Conservation (phyloP, 2,329 filamentous ascomycete species). For the Diaporthe caulivora region DNA sequence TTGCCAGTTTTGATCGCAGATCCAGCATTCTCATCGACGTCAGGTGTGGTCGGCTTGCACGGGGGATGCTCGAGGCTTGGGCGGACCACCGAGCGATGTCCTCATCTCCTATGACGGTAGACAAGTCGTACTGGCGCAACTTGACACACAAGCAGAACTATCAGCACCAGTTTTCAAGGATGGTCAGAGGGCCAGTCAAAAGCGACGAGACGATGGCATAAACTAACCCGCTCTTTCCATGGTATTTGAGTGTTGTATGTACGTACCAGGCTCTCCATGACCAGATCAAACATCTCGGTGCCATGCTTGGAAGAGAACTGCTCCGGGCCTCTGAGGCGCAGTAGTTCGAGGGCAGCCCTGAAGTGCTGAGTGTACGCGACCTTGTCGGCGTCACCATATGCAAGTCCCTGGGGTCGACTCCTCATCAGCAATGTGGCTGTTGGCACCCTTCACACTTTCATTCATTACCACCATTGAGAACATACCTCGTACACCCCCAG, state of each 20-base stretch:
- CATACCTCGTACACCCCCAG: conserved; percentile 32
- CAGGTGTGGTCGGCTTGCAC: conserved; percentile 5
- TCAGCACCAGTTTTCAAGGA: neutral
- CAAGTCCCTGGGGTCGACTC: neutral
- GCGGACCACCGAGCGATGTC: conserved; percentile 20
- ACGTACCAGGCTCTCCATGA: conserved; percentile 33
- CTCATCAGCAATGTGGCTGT: neutral
- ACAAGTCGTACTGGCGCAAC: conserved; percentile 33
- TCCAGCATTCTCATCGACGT: conserved; percentile 28
- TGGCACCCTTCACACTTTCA: too few species aligned
- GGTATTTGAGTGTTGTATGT: neutral
- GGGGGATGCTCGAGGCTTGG: conserved; percentile 2
- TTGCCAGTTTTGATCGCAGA: conserved; percentile 10
- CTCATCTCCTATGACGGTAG: conserved; percentile 15
- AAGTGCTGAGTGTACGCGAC: conserved; percentile 31
- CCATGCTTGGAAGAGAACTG: conserved; percentile 31
- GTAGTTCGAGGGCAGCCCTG: conserved; percentile 20
- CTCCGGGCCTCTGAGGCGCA: conserved; percentile 23
- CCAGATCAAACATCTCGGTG: conserved; percentile 31
- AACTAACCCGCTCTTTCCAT: conserved; percentile 25
- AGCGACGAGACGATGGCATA: neutral
- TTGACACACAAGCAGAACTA: neutral
- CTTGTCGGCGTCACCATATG: conserved; percentile 17
- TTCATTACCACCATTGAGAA: neutral
- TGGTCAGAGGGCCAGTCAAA: neutral